Evolutionary conservation across 2,329 filamentous ascomycete species (phyloP), one percentile per base, ranked within the genome.

Genomic region (Diplocarpon rosae): DNA sequence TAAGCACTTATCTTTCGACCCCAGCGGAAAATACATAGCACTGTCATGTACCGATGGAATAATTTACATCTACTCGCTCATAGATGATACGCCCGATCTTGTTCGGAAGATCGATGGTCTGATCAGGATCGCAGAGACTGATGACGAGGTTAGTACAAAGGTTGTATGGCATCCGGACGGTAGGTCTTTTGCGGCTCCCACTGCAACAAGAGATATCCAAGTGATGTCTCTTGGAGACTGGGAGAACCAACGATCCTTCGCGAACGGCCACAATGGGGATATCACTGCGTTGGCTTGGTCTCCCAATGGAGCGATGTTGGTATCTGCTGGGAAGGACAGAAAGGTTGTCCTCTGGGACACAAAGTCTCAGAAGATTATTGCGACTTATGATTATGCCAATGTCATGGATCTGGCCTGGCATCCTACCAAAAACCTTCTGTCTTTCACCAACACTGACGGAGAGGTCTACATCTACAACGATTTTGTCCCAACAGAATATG

Each of bases 111-210:
- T 98, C 8, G 88, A 95, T 56, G 89, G 88, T 1, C 69, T 95
- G 53, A 92, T 96, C 54, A 82, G 80, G 49, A 75, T 75, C 14
- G 64, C 90, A 2, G 89, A 95, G 46, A 74, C 78, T 1, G 86
- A 92, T 36, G 75, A 80, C 1, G 85, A 93, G 49, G 73, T 77
- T 5, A 88, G 81, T 52, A 82, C 86, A 3, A 75, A 75, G 57
- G 79, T 83, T 5, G 76, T 79, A 0, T 98, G 92, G 92, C 92
- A 96, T 65, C 93, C 93, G 0, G 90, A 96, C 61, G 90, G 92
- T 15, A 78, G 86, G 53, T 86, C 89, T 2, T 94, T 98, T 64
- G 89, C 86, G 1, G 80, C 85, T 15, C 80, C 87, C 0, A 95
- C 89, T 15, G 76, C 83, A 0, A 87, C 83, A 16, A 76, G 82